These are phyloP conservation scores for Ramalina intermedia DNA, from an alignment of 495 filamentous ascomycete genomes.

Conservation along the genomic window DNA sequence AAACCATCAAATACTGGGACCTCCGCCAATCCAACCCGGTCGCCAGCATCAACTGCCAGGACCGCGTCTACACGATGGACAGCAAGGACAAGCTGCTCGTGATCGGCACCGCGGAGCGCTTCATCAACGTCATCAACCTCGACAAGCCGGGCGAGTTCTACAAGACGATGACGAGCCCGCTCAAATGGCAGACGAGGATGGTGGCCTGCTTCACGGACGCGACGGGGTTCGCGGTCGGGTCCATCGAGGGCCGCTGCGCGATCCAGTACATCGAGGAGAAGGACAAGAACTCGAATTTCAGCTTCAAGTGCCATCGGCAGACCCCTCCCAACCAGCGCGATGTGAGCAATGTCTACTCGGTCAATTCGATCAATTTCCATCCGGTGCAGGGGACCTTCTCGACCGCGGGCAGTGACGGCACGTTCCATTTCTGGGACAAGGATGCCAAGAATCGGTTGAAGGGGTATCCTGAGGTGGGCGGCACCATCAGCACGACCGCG, in stretches of 20 bases:
- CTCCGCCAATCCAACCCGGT: constrained; percentile 51
- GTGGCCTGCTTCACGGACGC: constrained; percentile 77
- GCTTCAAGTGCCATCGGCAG: constrained; percentile 87
- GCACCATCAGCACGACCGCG: constrained; percentile 59
- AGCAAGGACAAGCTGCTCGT: constrained; percentile 65
- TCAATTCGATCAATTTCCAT: constrained; percentile 84
- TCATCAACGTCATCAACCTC: constrained; percentile 76
- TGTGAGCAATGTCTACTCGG: constrained; percentile 68
- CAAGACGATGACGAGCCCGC: constrained; percentile 68
- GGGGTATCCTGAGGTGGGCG: constrained; percentile 73
- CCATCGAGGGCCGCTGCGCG: constrained; percentile 79
- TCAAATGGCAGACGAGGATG: constrained; percentile 79
- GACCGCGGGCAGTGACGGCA: constrained; percentile 78
- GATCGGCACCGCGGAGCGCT: constrained; percentile 72
- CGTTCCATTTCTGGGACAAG: constrained; percentile 87
- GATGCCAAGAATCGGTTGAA: constrained; percentile 75
- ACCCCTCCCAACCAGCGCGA: constrained; percentile 45
- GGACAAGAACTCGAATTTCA: constrained; percentile 68
- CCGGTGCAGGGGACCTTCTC: constrained; percentile 79
- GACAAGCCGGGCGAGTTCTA: constrained; percentile 63
- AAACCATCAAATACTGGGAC: constrained; percentile 94
- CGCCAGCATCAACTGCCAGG: constrained; percentile 50
- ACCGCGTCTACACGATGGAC: constrained; percentile 82
- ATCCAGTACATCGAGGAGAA: constrained; percentile 85
- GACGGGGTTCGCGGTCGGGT: constrained; percentile 70